Percentiles rank a stretch among this genome's conserved stretches.
These are phyloP conservation scores for Phytopythium aichiense DNA, from an alignment of 352 stramenopile genomes.

Conservation along the genomic window DNA sequence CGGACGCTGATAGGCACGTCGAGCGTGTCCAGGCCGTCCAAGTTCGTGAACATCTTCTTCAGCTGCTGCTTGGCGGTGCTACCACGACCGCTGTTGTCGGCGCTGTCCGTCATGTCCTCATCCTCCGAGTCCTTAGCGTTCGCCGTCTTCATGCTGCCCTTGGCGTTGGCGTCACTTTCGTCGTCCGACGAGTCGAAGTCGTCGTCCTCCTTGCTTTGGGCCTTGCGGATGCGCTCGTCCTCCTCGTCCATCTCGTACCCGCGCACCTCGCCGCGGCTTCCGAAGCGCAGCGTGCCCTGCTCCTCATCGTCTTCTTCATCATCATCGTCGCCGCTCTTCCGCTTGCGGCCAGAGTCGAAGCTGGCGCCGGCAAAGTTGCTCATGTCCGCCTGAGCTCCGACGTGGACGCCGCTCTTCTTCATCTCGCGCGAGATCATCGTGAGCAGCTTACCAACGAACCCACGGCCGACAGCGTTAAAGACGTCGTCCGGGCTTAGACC, in stretches of 20 bases:
- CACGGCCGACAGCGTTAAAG: conserved; percentile 75
- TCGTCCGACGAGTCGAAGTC: conserved; percentile 43
- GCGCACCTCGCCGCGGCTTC: conserved; percentile 69
- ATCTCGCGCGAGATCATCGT: conserved; percentile 94
- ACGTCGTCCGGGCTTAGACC: conserved; percentile 93
- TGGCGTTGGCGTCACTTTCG: conserved; percentile 32
- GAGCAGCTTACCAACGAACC: conserved; percentile 93
- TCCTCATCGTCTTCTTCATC: conserved; percentile 85
- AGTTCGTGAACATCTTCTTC: conserved; percentile 33
- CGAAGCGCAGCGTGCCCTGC: conserved; percentile 85
- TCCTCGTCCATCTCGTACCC: conserved; percentile 94
- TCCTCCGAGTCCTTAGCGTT: conserved; percentile 20
- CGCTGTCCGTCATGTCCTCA: conserved; percentile 37
- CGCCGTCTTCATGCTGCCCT: conserved; percentile 30
- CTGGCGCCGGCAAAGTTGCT: conserved; percentile 28
- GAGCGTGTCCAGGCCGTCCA: conserved; percentile 64
- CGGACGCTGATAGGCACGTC: conserved; percentile 67
- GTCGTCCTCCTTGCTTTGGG: conserved; percentile 52
- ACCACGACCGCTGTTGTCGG: neutral
- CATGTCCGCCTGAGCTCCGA: conserved; percentile 46
- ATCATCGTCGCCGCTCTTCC: conserved; percentile 45
- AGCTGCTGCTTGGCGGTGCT: conserved; percentile 17
- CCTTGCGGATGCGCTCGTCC: conserved; percentile 81
- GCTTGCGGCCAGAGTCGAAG: conserved; percentile 38
- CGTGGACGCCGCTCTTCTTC: conserved; percentile 78